A percentile compares a stretch with the other conserved stretches of the same genome.
Conservation (phyloP, 352 stramenopile species). For the Phytopythium vexans region DNA sequence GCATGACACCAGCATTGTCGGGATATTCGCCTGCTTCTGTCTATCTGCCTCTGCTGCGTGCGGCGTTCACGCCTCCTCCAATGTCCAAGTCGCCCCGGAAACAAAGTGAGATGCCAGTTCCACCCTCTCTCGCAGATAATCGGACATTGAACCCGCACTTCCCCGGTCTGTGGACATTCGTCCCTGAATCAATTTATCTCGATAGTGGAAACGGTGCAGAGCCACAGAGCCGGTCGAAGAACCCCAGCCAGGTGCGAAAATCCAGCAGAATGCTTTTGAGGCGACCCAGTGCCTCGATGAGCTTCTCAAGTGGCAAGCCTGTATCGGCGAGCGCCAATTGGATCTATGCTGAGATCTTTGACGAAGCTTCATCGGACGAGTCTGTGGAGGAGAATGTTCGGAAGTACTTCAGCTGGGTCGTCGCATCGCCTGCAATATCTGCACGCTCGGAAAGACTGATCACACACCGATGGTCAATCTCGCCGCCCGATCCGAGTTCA, state of each 20-base stretch:
- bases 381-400: slow-evolving; percentile 16
- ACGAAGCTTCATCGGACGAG: slow-evolving; percentile 6
- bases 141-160: too few relatives aligned
- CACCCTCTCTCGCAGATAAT: too few relatives aligned
- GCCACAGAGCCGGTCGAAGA: too few relatives aligned
- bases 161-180: not conserved
- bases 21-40: not conserved
- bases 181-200: slow-evolving; percentile 1
- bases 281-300: not conserved
- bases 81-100: not conserved
- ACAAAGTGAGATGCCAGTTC: not conserved
- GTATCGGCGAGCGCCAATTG: slow-evolving; percentile 8
- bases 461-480: slow-evolving; percentile 3
- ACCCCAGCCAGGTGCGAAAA: not conserved
- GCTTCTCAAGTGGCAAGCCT: not conserved
- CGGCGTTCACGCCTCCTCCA: not conserved
- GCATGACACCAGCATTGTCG: too few relatives aligned
- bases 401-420: slow-evolving; percentile 28
- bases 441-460: not conserved
- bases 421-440: slow-evolving; percentile 3
- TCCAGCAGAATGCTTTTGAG: slow-evolving; percentile 1
- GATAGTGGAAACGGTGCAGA: not conserved
- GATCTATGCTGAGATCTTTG: slow-evolving; percentile 53
- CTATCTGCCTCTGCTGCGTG: slow-evolving; percentile 1
- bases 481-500: slow-evolving; percentile 5